Evolutionary conservation across 2,329 filamentous ascomycete species (phyloP).

Genomic region (Diplodia sapinea): DNA sequence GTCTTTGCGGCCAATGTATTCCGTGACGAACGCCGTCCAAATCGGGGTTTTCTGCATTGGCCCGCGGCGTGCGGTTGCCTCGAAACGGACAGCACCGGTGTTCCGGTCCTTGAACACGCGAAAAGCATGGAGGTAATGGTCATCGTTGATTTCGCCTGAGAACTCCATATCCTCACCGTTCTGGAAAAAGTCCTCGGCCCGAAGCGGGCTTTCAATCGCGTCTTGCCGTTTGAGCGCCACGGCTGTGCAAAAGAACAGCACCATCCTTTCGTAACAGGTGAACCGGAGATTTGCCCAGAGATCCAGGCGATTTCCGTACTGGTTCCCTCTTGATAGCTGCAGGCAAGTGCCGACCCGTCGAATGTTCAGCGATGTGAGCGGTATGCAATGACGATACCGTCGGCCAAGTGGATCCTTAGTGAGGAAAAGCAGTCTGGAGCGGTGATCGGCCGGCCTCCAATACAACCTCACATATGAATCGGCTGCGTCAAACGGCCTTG

Average conservation of each 20-base stretch:
- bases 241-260: slow-evolving; percentile 63
- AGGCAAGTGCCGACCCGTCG: slow-evolving; percentile 50
- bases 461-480: slow-evolving; percentile 58
- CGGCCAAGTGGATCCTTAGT: slow-evolving; percentile 49
- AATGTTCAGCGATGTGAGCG: slow-evolving; percentile 56
- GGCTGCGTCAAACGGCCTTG: slow-evolving; percentile 55
- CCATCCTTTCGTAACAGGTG: slow-evolving; percentile 62
- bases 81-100: slow-evolving; percentile 60
- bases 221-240: slow-evolving; percentile 65
- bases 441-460: slow-evolving; percentile 57
- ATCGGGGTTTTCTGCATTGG: slow-evolving; percentile 61
- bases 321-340: slow-evolving; percentile 48
- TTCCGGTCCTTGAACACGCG: slow-evolving; percentile 60
- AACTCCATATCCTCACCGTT: slow-evolving; percentile 53
- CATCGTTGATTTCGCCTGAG: slow-evolving; percentile 60
- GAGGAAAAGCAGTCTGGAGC: slow-evolving; percentile 61
- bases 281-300: slow-evolving; percentile 64
- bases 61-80: slow-evolving; percentile 61
- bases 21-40: slow-evolving; percentile 65
- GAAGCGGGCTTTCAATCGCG: slow-evolving; percentile 45
- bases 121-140: slow-evolving; percentile 59
- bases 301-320: slow-evolving; percentile 50
- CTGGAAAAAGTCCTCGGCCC: slow-evolving; percentile 58
- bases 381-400: slow-evolving; percentile 55
- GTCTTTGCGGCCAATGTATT: slow-evolving; percentile 52